A percentile compares a stretch with the other conserved stretches of the same genome.
These are phyloP conservation scores for Immersiella caudata DNA, from an alignment of 495 filamentous ascomycete species.

Conservation along the genomic window DNA sequence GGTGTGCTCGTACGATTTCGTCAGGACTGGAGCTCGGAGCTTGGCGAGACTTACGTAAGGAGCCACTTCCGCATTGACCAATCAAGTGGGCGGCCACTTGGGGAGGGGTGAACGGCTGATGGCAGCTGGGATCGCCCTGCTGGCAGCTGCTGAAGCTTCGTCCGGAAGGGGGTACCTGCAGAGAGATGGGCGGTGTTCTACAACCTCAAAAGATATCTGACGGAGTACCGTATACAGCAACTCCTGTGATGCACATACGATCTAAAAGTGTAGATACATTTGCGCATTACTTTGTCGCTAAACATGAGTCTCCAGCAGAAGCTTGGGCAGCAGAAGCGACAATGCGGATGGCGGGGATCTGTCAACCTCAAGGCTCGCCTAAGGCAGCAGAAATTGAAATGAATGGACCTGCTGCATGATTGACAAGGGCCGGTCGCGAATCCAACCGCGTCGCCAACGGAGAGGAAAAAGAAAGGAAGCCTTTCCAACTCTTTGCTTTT, in stretches of 20 bases:
- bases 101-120: background rate
- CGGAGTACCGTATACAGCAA: background rate
- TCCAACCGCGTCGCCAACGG: background rate
- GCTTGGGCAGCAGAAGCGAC: background rate
- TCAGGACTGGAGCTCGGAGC: constrained; percentile 14
- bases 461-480: constrained; percentile 12
- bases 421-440: background rate
- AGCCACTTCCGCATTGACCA: constrained; percentile 10
- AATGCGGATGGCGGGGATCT: background rate
- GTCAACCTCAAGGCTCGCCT: background rate
- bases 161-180: constrained; percentile 11
- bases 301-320: background rate
- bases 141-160: constrained; percentile 2
- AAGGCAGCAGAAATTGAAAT: background rate
- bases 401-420: background rate
- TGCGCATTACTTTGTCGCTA: too few relatives aligned
- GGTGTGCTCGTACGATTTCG: constrained; percentile 29
- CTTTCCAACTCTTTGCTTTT: constrained; percentile 5
- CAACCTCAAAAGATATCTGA: background rate
- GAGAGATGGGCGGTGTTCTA: background rate
- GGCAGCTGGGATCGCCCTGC: background rate
- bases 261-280: too few relatives aligned
- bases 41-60: constrained; percentile 27
- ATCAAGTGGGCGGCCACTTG: background rate
- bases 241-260: too few relatives aligned